Percentiles rank a stretch among this genome's conserved stretches.
These are phyloP conservation scores for Ogataea degrootiae DNA, from an alignment of 805 yeast genomes.

Conservation along the genomic window DNA sequence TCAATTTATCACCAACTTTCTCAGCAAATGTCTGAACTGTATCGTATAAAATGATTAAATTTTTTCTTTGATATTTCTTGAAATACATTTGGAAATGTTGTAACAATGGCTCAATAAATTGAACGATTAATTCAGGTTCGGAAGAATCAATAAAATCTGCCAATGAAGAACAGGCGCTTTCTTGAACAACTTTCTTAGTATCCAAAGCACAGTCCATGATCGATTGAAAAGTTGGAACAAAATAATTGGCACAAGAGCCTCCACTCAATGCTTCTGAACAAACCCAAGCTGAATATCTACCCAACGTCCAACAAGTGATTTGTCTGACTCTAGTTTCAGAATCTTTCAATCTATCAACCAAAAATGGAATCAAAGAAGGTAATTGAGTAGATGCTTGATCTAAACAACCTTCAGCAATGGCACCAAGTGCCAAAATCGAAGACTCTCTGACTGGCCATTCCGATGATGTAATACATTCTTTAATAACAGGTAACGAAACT, in stretches of 20 bases:
- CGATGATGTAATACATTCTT: constrained; percentile 59
- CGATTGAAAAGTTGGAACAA: constrained; percentile 73
- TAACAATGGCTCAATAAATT: constrained; percentile 62
- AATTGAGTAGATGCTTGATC: constrained; percentile 66
- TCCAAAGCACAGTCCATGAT: constrained; percentile 75
- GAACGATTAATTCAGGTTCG: constrained; percentile 55
- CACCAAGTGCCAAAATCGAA: constrained; percentile 90
- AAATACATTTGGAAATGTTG: constrained; percentile 72
- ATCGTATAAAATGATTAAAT: constrained; percentile 78
- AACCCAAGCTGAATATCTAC: constrained; percentile 82
- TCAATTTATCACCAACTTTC: constrained; percentile 54
- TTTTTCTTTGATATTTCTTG: constrained; percentile 71
- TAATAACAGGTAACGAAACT: constrained; percentile 68
- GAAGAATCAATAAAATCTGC: constrained; percentile 79
- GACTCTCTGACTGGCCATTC: constrained; percentile 94
- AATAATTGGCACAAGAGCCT: constrained; percentile 60
- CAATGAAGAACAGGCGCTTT: constrained; percentile 85
- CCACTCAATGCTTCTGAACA: constrained; percentile 59
- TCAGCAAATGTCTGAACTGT: constrained; percentile 88
- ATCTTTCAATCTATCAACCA: constrained; percentile 76
- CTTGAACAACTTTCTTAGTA: constrained; percentile 87
- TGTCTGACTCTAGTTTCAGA: constrained; percentile 81
- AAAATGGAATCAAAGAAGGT: constrained; percentile 77
- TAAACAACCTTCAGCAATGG: constrained; percentile 84
- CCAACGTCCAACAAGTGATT: constrained; percentile 93